Conservation (phyloP, 2,329 filamentous ascomycete genomes). For the Hirsutella rhossiliensis region DNA sequence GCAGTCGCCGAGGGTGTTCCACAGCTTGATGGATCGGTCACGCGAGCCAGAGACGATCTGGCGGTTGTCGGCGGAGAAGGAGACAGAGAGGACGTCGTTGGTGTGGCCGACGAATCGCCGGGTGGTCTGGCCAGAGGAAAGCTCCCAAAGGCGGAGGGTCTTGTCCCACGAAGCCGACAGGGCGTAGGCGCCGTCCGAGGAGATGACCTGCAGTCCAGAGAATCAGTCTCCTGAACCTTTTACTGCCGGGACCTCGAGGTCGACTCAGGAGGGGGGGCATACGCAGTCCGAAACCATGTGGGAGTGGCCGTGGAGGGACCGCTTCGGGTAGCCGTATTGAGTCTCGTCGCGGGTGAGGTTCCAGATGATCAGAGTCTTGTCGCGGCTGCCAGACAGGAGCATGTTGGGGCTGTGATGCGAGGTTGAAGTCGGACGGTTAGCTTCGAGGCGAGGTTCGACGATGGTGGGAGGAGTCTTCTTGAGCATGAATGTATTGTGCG, state of each 20-base stretch:
- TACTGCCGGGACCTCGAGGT: not conserved
- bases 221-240: conserved; percentile 10
- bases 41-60: conserved; percentile 98
- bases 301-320: conserved; percentile 95
- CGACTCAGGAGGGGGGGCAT: conserved; percentile 35
- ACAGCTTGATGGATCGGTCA: conserved; percentile 98
- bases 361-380: conserved; percentile 99
- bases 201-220: conserved; percentile 64
- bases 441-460: not conserved
- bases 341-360: conserved; percentile 98
- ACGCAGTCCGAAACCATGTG: conserved; percentile 99
- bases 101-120: conserved; percentile 98
- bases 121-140: conserved; percentile 92
- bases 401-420: conserved; percentile 71
- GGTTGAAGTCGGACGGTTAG: not conserved
- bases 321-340: conserved; percentile 98
- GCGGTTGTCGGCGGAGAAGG: conserved; percentile 99
- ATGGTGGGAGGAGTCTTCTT: not conserved
- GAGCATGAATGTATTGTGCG: not conserved
- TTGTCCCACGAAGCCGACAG: conserved; percentile 99
- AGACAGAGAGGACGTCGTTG: conserved; percentile 99
- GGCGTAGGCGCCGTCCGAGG: conserved; percentile 97
- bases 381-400: conserved; percentile 93
- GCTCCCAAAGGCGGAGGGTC: conserved; percentile 99
- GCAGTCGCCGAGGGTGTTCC: conserved; percentile 99